Conservation (phyloP, 2,329 filamentous ascomycete genomes). For the Arthrobotrys pseudoclavata region DNA sequence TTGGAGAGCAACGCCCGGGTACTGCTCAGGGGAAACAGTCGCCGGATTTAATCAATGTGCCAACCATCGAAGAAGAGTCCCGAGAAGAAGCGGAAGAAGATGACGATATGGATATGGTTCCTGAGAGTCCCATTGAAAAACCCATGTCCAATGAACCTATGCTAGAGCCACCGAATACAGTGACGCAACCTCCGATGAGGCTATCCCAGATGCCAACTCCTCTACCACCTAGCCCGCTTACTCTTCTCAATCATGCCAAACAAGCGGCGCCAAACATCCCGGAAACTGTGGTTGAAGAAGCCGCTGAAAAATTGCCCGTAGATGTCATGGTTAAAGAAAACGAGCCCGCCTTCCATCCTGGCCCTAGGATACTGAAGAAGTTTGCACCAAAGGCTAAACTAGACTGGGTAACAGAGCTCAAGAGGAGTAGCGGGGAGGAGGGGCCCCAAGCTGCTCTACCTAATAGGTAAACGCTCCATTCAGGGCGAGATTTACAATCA, state of each 20-base stretch:
- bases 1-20: not conserved
- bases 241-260: conserved; percentile 36
- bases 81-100: not conserved
- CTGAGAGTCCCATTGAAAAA: conserved; percentile 16
- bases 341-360: conserved; percentile 39
- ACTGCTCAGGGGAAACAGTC: not conserved
- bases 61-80: not conserved
- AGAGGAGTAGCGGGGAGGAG: conserved; percentile 40
- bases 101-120: conserved; percentile 5
- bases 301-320: conserved; percentile 12
- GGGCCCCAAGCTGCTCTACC: conserved; percentile 18
- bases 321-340: conserved; percentile 44
- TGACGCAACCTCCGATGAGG: conserved; percentile 31
- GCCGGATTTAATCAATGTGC: not conserved
- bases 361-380: conserved; percentile 39
- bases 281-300: conserved; percentile 45
- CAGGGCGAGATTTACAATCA: not conserved
- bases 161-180: conserved; percentile 6
- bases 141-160: not conserved
- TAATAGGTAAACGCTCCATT: conserved; percentile 19
- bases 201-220: conserved; percentile 54
- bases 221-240: conserved; percentile 50
- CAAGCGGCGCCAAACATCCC: conserved; percentile 49
- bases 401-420: conserved; percentile 9
- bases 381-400: conserved; percentile 19